phyloP scores from a whole-genome alignment of 192 early-diverging fungal species.

The Radiomyces spectabilis region DNA sequence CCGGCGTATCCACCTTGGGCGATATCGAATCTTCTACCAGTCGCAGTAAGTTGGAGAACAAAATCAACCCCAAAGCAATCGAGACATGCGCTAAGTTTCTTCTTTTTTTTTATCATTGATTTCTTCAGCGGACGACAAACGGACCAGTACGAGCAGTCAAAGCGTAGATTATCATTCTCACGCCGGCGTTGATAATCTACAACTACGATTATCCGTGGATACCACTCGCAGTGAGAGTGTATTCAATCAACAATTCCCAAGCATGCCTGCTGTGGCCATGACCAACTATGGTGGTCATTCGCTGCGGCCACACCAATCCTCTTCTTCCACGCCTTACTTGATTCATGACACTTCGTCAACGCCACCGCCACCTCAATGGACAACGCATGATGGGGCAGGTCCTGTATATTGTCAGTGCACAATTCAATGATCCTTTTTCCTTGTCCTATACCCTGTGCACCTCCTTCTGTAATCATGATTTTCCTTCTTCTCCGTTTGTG shows the following conservation, averaged over 20 bases:
- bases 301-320: too few species aligned
- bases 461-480: neutral
- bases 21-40: neutral
- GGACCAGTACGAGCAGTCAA: neutral
- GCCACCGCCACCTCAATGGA: neutral
- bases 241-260: too few species aligned
- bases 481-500: neutral
- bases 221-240: neutral
- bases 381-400: slow-evolving; percentile 1
- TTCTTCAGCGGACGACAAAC: neutral
- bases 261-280: slow-evolving; percentile 5
- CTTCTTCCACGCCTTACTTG: neutral
- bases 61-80: neutral
- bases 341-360: neutral
- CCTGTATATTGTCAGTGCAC: slow-evolving; percentile 16
- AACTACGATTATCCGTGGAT: neutral
- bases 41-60: neutral
- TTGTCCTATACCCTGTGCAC: neutral
- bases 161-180: neutral
- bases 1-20: neutral
- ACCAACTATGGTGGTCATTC: too few species aligned
- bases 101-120: too few species aligned
- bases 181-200: neutral
- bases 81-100: too few species aligned
- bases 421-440: slow-evolving; percentile 1